Percentiles rank a stretch among this genome's conserved stretches.
Conservation (phyloP, 371 early-diverging fungal genomes). For the Gilbertella persicaria region DNA sequence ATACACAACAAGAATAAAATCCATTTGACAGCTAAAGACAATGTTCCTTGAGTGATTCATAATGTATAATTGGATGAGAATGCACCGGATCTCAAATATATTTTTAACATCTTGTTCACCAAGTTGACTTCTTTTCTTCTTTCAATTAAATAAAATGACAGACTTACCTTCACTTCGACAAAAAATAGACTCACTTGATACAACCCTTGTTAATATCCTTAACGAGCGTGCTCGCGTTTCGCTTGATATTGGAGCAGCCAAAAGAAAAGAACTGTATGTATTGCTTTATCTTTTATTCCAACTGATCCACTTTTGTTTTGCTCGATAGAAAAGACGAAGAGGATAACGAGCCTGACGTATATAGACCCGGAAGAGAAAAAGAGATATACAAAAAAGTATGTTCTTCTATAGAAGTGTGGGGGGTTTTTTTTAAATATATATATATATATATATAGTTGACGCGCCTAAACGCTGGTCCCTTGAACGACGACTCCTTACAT, state of each 20-base stretch:
- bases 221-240: conserved; percentile 90
- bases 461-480: conserved; percentile 78
- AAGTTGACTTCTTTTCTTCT: conserved; percentile 2
- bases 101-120: background rate
- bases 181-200: conserved; percentile 80
- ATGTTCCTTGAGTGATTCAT: too few relatives aligned
- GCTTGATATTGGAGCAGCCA: conserved; percentile 81
- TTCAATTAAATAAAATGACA: conserved; percentile 21
- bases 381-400: conserved; percentile 66
- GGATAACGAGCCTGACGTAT: conserved; percentile 57
- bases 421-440: background rate
- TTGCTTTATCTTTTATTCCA: background rate
- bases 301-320: background rate
- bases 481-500: conserved; percentile 72
- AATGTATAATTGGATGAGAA: conserved; percentile 2
- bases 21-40: too few relatives aligned
- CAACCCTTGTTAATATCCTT: conserved; percentile 72
- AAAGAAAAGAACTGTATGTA: conserved; percentile 33
- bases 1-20: too few relatives aligned
- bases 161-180: conserved; percentile 56
- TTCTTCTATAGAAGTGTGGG: background rate
- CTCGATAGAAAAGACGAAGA: conserved; percentile 10
- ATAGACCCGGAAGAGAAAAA: conserved; percentile 69
- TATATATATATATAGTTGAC: conserved; percentile 47
- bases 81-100: background rate